Evolutionary conservation across 2,329 filamentous ascomycete species (phyloP).

Genomic region (Daldinia eschscholtzii): DNA sequence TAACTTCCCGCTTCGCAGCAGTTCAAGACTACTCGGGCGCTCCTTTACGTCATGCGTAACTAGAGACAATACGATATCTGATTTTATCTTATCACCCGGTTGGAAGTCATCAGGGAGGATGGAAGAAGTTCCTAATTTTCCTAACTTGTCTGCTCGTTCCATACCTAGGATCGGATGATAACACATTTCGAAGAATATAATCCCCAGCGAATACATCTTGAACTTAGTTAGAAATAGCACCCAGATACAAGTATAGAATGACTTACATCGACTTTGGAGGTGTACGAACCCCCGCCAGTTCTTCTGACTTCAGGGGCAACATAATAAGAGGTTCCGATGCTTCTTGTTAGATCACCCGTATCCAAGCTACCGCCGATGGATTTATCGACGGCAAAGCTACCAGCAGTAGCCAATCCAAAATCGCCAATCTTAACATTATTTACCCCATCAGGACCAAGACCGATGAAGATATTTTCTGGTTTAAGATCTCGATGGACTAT

Average conservation of each 20-base stretch:
- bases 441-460: conserved; percentile 73
- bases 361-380: conserved; percentile 59
- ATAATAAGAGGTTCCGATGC: conserved; percentile 85
- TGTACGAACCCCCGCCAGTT: conserved; percentile 80
- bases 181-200: conserved; percentile 99
- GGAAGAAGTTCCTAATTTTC: conserved; percentile 75
- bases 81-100: conserved; percentile 77
- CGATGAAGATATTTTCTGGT: conserved; percentile 96
- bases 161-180: conserved; percentile 73
- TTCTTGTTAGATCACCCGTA: conserved; percentile 75
- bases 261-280: conserved; percentile 89
- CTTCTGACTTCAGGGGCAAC: conserved; percentile 92
- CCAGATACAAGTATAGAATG: not conserved
- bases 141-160: conserved; percentile 74
- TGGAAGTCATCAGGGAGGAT: conserved; percentile 80
- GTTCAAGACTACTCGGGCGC: conserved; percentile 83
- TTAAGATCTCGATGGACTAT: conserved; percentile 98
- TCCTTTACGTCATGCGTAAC: conserved; percentile 86
- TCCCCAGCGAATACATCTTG: conserved; percentile 93
- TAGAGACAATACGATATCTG: conserved; percentile 81
- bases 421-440: conserved; percentile 97
- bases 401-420: conserved; percentile 93
- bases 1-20: conserved; percentile 86
- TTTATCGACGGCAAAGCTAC: conserved; percentile 77
- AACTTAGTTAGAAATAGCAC: conserved; percentile 19